Base-by-base conservation (phyloP, 352 stramenopile species). In the Pythium aquatile region DNA sequence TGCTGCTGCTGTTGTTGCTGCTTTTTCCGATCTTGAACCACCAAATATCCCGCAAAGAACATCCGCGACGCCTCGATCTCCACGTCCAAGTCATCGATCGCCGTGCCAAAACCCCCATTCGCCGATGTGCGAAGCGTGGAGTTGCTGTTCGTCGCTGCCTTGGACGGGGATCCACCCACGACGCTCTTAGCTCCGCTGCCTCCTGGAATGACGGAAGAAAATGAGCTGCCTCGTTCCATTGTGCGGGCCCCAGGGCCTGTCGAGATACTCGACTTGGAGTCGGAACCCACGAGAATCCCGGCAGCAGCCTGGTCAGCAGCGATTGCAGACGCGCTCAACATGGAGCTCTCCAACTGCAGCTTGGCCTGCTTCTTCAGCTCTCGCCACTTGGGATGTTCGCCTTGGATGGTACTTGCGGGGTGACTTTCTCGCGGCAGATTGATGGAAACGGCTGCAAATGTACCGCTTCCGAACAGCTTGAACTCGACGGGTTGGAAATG, bases 401-500 rank as follows among this genome's bases (percentile, higher is more conserved):
- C 77, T 9, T 77, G 55, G 48, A 92, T 74, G 9, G 63, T 73
- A 57, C 79, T 88, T 8, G 75, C 70, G 1, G 82, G 68, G 10
- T 95, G 83, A 26, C 65, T 76, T 58, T 92, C 87, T 11, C 94
- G 85, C 5, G 95, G 96, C 28, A 98, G 76, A 55, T 89, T 94
- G 29, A 97, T 79, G 3, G 74, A 78, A n/a, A 98, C 87, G 20
- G 88, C 80, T 5, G 96, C 77, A 70, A 97, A 98, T 13, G 97
- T 97, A 5, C 93, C 95, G 52, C 77, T 74, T 1, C 91, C 94
- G 56, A 88, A 92, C 7, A 98, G 53, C 20, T 90, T 89, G 51
- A 98, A 93, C 33, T 82, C 79, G 16, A 98, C 74, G 2, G 96
- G 93, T 54, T 98, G 83, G 63, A 98, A 98, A 69, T 98, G 95